These are phyloP conservation scores for Coemansia sp. DNA, from an alignment of 192 early-diverging fungal genomes.

Conservation along the genomic window DNA sequence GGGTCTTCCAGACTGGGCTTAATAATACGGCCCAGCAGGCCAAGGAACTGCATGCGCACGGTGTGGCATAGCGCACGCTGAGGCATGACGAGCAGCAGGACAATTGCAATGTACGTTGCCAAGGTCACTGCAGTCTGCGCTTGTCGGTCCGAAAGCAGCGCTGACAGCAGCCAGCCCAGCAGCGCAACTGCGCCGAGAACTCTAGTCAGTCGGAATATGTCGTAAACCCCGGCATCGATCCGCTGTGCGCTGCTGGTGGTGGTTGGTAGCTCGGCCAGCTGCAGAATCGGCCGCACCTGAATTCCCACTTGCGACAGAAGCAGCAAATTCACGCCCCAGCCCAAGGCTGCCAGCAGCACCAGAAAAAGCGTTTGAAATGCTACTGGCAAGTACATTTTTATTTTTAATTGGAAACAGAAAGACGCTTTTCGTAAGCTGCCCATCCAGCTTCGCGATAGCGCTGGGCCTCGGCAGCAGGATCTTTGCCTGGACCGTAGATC, in stretches of 20 bases:
- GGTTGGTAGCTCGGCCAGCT: slow-evolving; percentile 22
- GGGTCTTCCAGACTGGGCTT: slow-evolving; percentile 38
- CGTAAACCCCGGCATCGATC: slow-evolving; percentile 15
- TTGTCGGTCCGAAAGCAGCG: slow-evolving; percentile 4
- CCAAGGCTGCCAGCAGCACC: slow-evolving; percentile 32
- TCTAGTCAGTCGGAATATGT: slow-evolving; percentile 22
- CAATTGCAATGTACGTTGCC: slow-evolving; percentile 29
- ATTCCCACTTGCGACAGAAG: slow-evolving; percentile 33
- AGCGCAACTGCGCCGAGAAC: slow-evolving; percentile 15
- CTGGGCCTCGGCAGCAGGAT: slow-evolving; percentile 69
- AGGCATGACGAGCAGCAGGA: slow-evolving; percentile 24
- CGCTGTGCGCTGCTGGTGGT: not conserved
- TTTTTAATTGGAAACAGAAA: slow-evolving; percentile 8
- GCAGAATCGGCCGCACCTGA: slow-evolving; percentile 29
- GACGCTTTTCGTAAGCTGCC: slow-evolving; percentile 79
- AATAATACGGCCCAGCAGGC: slow-evolving; percentile 35
- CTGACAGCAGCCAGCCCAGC: slow-evolving; percentile 29
- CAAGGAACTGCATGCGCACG: slow-evolving; percentile 37
- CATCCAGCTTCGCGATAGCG: slow-evolving; percentile 93
- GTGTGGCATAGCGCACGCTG: slow-evolving; percentile 30
- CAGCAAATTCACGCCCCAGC: slow-evolving; percentile 45
- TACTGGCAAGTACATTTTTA: slow-evolving; percentile 37
- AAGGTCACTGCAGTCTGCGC: slow-evolving; percentile 26
- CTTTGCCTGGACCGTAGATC: slow-evolving; percentile 85
- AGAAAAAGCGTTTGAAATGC: slow-evolving; percentile 49